Conservation (phyloP, 305 asterid species). For the Fraxinus floribunda region DNA sequence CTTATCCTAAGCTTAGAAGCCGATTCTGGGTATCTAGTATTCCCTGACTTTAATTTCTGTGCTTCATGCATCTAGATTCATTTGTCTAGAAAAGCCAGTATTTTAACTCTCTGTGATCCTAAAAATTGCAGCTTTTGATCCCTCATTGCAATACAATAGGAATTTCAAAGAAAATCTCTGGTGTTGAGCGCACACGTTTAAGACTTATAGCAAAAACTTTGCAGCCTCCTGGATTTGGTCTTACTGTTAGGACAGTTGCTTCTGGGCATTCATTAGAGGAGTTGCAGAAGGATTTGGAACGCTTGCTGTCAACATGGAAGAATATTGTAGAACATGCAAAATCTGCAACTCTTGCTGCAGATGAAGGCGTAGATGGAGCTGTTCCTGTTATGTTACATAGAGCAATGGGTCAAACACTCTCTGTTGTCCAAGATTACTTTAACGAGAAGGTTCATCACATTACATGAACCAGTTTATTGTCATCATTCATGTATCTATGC, state of each 20-base stretch:
- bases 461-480: background rate
- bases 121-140: conserved; percentile 59
- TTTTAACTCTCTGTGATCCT: conserved; percentile 22
- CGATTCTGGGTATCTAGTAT: conserved; percentile 82
- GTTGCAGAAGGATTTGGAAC: conserved; percentile 85
- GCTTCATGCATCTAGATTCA: conserved; percentile 29
- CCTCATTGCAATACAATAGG: conserved; percentile 68
- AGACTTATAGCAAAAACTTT: conserved; percentile 79
- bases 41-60: conserved; percentile 29
- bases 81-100: conserved; percentile 23
- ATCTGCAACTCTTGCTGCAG: conserved; percentile 96
- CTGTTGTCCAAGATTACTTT: conserved; percentile 93
- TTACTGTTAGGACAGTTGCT: conserved; percentile 93
- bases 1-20: conserved; percentile 92
- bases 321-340: conserved; percentile 78
- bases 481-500: conserved; percentile 16
- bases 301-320: conserved; percentile 84
- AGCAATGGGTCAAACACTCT: conserved; percentile 94
- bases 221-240: conserved; percentile 92
- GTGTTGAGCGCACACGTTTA: conserved; percentile 86
- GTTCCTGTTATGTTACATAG: conserved; percentile 82
- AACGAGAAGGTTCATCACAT: conserved; percentile 62
- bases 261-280: conserved; percentile 82
- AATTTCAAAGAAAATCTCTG: conserved; percentile 84
- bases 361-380: conserved; percentile 95